Evolutionary conservation across 495 filamentous ascomycete genomes (phyloP).

Genomic region (Acidomyces sp.): DNA sequence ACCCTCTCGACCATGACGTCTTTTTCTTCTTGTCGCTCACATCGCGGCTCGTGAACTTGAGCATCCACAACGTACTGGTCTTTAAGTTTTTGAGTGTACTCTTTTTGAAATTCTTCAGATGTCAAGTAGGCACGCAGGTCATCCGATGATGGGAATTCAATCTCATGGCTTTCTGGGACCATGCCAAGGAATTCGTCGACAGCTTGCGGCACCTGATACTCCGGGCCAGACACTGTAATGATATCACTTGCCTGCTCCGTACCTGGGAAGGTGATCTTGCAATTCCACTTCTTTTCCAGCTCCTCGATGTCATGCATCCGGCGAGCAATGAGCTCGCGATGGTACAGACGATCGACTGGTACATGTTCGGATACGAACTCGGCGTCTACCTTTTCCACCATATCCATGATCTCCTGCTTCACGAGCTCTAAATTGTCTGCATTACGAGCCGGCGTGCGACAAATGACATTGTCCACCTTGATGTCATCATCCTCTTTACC

Average conservation of each 20-base stretch:
- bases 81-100: slow-evolving; percentile 71
- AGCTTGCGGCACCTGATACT: slow-evolving; percentile 92
- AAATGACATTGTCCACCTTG: slow-evolving; percentile 98
- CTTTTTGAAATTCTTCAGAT: slow-evolving; percentile 60
- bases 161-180: slow-evolving; percentile 90
- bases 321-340: slow-evolving; percentile 80
- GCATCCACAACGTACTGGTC: slow-evolving; percentile 83
- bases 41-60: slow-evolving; percentile 39
- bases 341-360: slow-evolving; percentile 84
- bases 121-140: slow-evolving; percentile 66
- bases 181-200: slow-evolving; percentile 93
- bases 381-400: slow-evolving; percentile 95
- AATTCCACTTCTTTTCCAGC: slow-evolving; percentile 96
- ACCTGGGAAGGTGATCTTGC: slow-evolving; percentile 93
- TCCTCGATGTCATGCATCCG: slow-evolving; percentile 82
- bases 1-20: slow-evolving; percentile 36
- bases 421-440: slow-evolving; percentile 91
- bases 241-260: slow-evolving; percentile 95
- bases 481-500: slow-evolving; percentile 93
- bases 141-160: slow-evolving; percentile 62
- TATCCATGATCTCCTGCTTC: slow-evolving; percentile 98
- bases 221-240: slow-evolving; percentile 85
- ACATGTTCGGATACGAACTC: slow-evolving; percentile 92
- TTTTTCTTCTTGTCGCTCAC: slow-evolving; percentile 22
- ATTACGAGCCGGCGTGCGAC: slow-evolving; percentile 91